Evolutionary conservation across 1,284 basidiomycete species (phyloP), one percentile per base, ranked within the genome.

Genomic region (Rhodotorula sp.): DNA sequence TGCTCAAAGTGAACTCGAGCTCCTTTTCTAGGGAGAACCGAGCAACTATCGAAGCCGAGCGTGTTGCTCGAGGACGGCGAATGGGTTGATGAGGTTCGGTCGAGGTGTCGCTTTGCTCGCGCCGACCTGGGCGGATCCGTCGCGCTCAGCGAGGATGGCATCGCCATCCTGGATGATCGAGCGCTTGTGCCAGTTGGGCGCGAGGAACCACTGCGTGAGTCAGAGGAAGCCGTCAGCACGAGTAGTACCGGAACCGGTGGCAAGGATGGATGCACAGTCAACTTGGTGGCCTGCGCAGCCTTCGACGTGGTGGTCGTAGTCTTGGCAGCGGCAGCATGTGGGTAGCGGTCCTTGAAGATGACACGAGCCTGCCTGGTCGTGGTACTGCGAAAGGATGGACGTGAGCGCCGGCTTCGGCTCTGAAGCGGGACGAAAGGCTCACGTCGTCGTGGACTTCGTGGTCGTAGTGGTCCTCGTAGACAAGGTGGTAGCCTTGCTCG

Each of bases 21-120:
- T 44, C 39, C 11, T 44, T 44, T 44, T 44, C 39, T 6, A 44
- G 19, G 11, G 39, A 44, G 11, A 15, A 44, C 39, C 13, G 20
- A 39, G 24, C 20, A 7, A 39, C 55, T 64, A 70, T 36, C 34
- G 32, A 9, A 62, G 39, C 10, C 68, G 51, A 6, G n/a, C 15
- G 24, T 56, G 47, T 36, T 56, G 27, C 39, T 70, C 68, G 34
- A 70, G 61, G 4, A 51, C 22, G 5, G 19, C 68, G 57, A 70
- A 70, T 9, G 68, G 68, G 61, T 70, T 70, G 29, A 56, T 47
- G 22, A 70, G 58, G 29, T 13, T 17, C 13, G 36, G 49, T n/a
- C 17, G 27, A 4, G 68, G 68, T 2, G 68, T 70, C 19, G 57
- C 32, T 47, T 66, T 70, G 46, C 52, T 46, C 48, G 49, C 32